Percentiles rank a stretch among this genome's conserved stretches.
These are phyloP conservation scores for Adansonia grandidieri DNA, from an alignment of 441 rosid genomes.

Conservation along the genomic window DNA sequence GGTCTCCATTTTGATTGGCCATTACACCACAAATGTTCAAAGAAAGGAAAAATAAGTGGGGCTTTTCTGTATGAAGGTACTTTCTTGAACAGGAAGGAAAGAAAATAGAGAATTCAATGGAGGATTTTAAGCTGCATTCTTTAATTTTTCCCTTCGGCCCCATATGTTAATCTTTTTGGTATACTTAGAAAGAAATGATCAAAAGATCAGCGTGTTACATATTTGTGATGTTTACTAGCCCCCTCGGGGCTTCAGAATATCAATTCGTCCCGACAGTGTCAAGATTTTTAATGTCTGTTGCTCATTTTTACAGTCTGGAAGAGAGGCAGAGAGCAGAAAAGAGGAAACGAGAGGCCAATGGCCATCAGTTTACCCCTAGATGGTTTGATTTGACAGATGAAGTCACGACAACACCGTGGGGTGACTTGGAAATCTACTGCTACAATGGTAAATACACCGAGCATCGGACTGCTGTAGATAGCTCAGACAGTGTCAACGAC, in stretches of 20 bases:
- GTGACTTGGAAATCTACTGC: conserved; percentile 59
- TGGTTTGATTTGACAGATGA: conserved; percentile 73
- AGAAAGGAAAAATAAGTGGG: neutral
- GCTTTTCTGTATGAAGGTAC: neutral
- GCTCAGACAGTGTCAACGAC: conserved; percentile 33
- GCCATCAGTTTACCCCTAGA: conserved; percentile 55
- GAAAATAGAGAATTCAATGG: neutral
- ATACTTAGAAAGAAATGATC: neutral
- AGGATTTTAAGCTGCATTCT: neutral
- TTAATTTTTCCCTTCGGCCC: neutral
- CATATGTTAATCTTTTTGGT: neutral
- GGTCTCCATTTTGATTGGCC: neutral
- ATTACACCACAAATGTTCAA: neutral
- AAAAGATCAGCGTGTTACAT: neutral
- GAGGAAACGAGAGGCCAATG: conserved; percentile 57
- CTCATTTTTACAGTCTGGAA: conserved; percentile 53
- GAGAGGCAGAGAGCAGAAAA: conserved; percentile 73
- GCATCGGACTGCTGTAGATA: conserved; percentile 48
- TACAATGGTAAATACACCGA: conserved; percentile 59
- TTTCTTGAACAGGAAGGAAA: neutral
- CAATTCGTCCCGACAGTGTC: neutral
- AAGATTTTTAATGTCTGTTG: conserved; percentile 7
- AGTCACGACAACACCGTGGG: conserved; percentile 65
- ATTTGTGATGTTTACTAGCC: neutral
- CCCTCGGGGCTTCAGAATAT: neutral